Base-by-base conservation (phyloP, 352 stramenopile species). In the Pythium coloratum region DNA sequence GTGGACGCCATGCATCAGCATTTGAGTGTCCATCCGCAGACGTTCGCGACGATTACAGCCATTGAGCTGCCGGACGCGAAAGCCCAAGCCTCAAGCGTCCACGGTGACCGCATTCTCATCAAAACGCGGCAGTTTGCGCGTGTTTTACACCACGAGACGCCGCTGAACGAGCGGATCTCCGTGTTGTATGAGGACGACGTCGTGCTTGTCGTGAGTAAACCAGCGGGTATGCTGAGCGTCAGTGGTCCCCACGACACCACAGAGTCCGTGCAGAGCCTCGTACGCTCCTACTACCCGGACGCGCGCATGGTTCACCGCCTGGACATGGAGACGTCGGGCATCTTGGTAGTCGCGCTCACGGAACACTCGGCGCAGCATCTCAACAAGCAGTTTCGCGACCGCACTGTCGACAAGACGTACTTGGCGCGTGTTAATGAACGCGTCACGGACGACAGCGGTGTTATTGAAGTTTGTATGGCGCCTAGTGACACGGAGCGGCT, bases 231-330 rank as follows among this genome's bases (percentile, higher is more conserved):
- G 42, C 66, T 86, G 33, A 92, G 76, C 53, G 83, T 94, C 3
- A 80, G 89, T 20, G 79, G 80, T 18, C 84, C 71, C 3, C 61
- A 77, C 18, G 54, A 64, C 3, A 24, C 76, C 12, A 59, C 12
- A n/a, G 44, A 16, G 14, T 94, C 85, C 18, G 59, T 91, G 18
- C 79, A 89, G 61, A 64, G 65, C 14, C 69, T 73, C 18, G 70
- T 94, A 44, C 67, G 70, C 9, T 63, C 63, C 32, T 64, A 81
- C 40, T 89, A 78, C 53, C 78, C 77, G 4, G 77, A 83, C 46
- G 81, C 78, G 28, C 74, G 85, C 26, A 88, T 92, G 73, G 85
- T 94, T 40, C 85, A 94, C 70, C 85, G 85, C n/a, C 69, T 94
- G 14, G 85, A 94, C 63, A 71, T 86, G 33, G 83, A 92, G 50